Percentiles rank a stretch among this genome's conserved stretches.
These are phyloP conservation scores for Tetrahymena thermophila DNA, from an alignment of 73 alveolate genomes.

Conservation along the genomic window DNA sequence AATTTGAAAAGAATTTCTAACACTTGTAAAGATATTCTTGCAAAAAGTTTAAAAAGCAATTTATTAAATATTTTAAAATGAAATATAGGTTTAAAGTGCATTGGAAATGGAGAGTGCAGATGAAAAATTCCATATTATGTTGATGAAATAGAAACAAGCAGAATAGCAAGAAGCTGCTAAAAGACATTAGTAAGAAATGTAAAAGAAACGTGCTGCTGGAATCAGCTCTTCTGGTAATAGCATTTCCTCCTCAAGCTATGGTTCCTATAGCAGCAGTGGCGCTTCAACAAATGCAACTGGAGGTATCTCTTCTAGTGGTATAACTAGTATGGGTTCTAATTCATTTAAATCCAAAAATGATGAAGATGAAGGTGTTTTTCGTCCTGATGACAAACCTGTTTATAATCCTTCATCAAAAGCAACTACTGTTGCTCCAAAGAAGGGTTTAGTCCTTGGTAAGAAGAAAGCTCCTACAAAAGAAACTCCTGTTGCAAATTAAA, in stretches of 20 bases:
- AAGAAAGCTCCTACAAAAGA: not conserved
- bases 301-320: not conserved
- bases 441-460: not conserved
- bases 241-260: not conserved
- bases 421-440: not conserved
- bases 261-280: not conserved
- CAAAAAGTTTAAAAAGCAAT: not conserved
- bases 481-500: not conserved
- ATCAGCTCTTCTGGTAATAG: not conserved
- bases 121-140: constrained; percentile 73
- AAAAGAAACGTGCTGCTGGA: not conserved
- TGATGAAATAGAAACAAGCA: constrained; percentile 5
- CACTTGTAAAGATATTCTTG: not conserved
- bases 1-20: not conserved
- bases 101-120: constrained; percentile 94
- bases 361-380: not conserved
- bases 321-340: not conserved
- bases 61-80: not conserved
- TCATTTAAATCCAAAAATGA: not conserved
- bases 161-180: not conserved
- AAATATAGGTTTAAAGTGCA: constrained; percentile 58
- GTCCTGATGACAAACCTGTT: not conserved
- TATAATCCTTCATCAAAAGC: not conserved
- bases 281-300: not conserved
- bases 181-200: not conserved